Percentiles rank a stretch among this genome's conserved stretches.
phyloP scores from a whole-genome alignment of 2,329 filamentous ascomycete species.

The Bimuria novae-zelandiae region DNA sequence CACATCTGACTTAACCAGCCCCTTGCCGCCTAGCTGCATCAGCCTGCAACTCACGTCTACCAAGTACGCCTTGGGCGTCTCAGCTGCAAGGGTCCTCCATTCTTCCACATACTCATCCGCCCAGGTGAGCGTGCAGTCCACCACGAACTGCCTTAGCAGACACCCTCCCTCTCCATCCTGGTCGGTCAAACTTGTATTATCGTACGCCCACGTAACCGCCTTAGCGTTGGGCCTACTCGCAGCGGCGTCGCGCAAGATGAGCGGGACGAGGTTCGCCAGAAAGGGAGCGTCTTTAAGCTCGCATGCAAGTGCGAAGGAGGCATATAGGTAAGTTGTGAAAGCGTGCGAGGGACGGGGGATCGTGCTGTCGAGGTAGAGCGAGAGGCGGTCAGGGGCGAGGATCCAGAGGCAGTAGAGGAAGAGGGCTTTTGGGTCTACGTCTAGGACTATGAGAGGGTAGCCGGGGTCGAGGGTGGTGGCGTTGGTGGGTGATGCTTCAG shows the following conservation, averaged over 20 bases:
- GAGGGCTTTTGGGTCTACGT: background rate
- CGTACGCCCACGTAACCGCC: background rate
- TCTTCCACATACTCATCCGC: background rate
- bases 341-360: background rate
- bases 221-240: background rate
- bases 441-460: background rate
- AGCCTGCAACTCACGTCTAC: background rate
- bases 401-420: constrained; percentile 1
- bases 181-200: too few relatives aligned
- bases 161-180: background rate
- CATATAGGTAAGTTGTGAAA: background rate
- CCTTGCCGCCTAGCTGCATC: background rate
- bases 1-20: background rate
- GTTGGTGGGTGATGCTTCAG: too few relatives aligned
- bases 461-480: background rate
- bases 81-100: background rate
- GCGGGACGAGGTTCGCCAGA: background rate
- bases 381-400: background rate
- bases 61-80: background rate
- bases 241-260: background rate
- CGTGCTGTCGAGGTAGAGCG: background rate
- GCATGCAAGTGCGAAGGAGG: background rate
- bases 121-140: background rate
- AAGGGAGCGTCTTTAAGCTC: background rate
- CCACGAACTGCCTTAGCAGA: background rate